Base-by-base conservation (phyloP, 1,139 yeast genomes). In the Yamadazyma diospyri region DNA sequence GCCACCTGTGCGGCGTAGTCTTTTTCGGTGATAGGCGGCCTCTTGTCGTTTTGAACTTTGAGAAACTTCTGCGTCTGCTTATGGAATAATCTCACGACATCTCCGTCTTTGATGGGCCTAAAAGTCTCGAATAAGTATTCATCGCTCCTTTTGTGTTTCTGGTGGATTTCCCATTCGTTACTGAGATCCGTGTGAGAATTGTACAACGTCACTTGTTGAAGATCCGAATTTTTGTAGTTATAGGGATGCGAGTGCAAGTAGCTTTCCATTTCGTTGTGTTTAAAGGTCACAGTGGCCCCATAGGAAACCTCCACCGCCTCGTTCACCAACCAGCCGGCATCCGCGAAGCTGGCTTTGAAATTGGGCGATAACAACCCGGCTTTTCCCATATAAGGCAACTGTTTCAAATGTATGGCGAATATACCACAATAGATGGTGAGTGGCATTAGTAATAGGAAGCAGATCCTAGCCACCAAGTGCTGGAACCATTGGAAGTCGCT, bases 21-120 rank as follows among this genome's bases (percentile, higher is more conserved):
- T 48, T 81, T 85, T 45, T 84, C 94, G 2, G 88, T 74, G 17
- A 84, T 69, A 5, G 94, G 94, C 0, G 95, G 92, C 38, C 81
- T 69, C 3, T 67, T 59, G 26, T 76, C 72, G 38, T 64, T 72
- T 16, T 32, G 37, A 5, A 81, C 80, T 34, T 76, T 75, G 23
- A 87, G 59, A 30, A 76, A 72, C 35, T 72, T 70, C 5, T 80
- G 76, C 0, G 95, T 80, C 3, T 47, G 44, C 34, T 69, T 68
- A 48, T 87, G 95, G 54, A 72, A 76, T 13, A 87, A 53, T 37
- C 78, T 64, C n/a, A 85, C 58, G 6, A 58, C 57, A 30, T 69
- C 75, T 6, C 77, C 77, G 42, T 74, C 68, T 33, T 59, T 61
- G 15, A 83, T 61, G 3, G 61, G 61, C 23, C 55, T 53, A 23